Evolutionary conservation across 306 rosid genomes (phyloP).

Genomic region (Fragaria vesca): DNA sequence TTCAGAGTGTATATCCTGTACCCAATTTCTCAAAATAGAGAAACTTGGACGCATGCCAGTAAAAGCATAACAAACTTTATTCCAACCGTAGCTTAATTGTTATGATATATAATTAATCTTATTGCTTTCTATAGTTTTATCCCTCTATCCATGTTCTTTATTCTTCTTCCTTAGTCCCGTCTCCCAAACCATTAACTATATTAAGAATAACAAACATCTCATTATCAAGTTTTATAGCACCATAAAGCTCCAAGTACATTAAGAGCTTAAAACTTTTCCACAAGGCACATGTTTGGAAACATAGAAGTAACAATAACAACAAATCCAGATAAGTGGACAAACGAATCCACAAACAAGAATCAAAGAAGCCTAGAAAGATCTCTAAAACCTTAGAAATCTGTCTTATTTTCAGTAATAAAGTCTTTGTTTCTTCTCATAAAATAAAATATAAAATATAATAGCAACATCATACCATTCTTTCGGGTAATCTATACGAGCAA

Average conservation of each 20-base stretch:
- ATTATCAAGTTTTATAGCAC: neutral
- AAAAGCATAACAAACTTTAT: neutral
- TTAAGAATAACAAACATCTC: neutral
- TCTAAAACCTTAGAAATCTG: neutral
- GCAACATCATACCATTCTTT: slow-evolving; percentile 69
- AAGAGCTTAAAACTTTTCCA: neutral
- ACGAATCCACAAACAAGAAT: neutral
- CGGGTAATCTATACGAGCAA: slow-evolving; percentile 94
- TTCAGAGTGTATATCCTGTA: neutral
- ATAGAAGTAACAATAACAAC: neutral
- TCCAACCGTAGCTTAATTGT: neutral
- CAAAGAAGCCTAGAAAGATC: neutral
- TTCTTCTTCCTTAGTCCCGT: neutral
- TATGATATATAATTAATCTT: neutral
- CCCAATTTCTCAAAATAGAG: neutral
- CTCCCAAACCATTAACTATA: neutral
- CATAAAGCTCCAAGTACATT: neutral
- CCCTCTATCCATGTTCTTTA: neutral
- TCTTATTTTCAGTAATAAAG: neutral
- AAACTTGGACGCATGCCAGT: neutral
- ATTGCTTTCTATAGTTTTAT: neutral
- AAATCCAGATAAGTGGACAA: neutral
- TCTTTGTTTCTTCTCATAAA: neutral
- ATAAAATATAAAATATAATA: neutral
- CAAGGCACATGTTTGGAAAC: neutral